These are phyloP conservation scores for Backusella australiensis DNA, from an alignment of 192 early-diverging fungal species.

Conservation along the genomic window DNA sequence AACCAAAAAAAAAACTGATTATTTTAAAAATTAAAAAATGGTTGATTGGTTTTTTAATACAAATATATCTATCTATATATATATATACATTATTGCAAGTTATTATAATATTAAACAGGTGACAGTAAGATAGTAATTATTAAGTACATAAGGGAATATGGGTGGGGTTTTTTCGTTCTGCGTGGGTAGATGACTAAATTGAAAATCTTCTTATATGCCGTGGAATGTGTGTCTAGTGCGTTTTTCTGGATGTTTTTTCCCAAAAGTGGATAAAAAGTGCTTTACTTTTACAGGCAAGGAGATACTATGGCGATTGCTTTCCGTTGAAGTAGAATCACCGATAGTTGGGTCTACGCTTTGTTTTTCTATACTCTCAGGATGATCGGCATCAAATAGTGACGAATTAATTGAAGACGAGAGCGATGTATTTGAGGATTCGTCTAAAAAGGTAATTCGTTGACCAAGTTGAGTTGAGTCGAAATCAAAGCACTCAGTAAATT, in stretches of 20 bases:
- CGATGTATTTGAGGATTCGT: not conserved
- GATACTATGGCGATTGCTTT: not conserved
- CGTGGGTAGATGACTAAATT: not conserved
- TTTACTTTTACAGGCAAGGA: not conserved
- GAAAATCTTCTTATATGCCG: not conserved
- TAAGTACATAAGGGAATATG: not conserved
- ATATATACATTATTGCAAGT: not conserved
- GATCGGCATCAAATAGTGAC: not conserved
- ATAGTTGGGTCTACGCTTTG: not conserved
- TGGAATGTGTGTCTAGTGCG: not conserved
- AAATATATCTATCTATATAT: not conserved
- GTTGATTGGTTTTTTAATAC: too few species aligned
- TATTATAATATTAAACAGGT: not conserved
- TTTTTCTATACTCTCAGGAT: not conserved
- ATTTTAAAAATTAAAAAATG: too few species aligned
- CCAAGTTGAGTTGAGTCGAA: not conserved
- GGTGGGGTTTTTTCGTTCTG: not conserved
- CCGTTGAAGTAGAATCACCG: not conserved
- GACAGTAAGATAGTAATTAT: not conserved
- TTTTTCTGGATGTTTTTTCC: not conserved
- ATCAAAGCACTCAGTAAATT: not conserved
- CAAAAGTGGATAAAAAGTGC: not conserved
- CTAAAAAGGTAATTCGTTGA: not conserved
- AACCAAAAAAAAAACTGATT: too few species aligned
- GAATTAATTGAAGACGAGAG: not conserved